Evolutionary conservation across 768 basidiomycete species (phyloP).

Genomic region (Lactarius evosmus): DNA sequence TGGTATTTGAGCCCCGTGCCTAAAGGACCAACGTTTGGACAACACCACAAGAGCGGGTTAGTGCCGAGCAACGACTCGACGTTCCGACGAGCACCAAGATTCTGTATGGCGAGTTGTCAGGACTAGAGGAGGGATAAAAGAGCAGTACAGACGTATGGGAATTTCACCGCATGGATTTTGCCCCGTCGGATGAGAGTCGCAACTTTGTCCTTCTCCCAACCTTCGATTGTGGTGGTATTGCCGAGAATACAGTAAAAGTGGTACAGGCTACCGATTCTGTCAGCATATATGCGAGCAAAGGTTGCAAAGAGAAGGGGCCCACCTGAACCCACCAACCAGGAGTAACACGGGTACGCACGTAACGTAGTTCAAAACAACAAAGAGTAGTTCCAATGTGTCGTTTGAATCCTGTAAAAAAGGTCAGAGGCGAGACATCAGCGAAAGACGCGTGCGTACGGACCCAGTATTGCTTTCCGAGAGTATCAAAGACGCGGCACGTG

Average conservation of each 20-base stretch:
- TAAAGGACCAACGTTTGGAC: slow-evolving; percentile 54
- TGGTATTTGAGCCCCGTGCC: slow-evolving; percentile 80
- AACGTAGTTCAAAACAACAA: slow-evolving; percentile 85
- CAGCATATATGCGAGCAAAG: slow-evolving; percentile 17
- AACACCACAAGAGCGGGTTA: slow-evolving; percentile 80
- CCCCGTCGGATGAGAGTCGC: slow-evolving; percentile 81
- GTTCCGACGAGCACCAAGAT: slow-evolving; percentile 74
- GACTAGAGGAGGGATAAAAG: not conserved
- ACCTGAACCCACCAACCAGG: slow-evolving; percentile 91
- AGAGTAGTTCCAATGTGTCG: slow-evolving; percentile 64
- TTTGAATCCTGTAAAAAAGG: slow-evolving; percentile 59
- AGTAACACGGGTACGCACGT: slow-evolving; percentile 82
- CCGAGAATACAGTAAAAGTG: slow-evolving; percentile 73
- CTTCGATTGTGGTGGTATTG: slow-evolving; percentile 95
- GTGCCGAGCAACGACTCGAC: slow-evolving; percentile 72
- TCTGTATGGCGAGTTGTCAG: slow-evolving; percentile 44
- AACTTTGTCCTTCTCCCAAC: slow-evolving; percentile 96
- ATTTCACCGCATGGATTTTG: slow-evolving; percentile 86
- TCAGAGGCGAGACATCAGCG: not conserved
- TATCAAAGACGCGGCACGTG: slow-evolving; percentile 54
- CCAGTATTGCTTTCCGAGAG: slow-evolving; percentile 47
- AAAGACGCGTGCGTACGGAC: slow-evolving; percentile 37
- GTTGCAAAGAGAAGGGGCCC: slow-evolving; percentile 9
- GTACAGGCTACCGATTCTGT: slow-evolving; percentile 58
- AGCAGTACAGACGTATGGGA: slow-evolving; percentile 73